Conservation (phyloP, 116 monocot species). For the Zostera marina region DNA sequence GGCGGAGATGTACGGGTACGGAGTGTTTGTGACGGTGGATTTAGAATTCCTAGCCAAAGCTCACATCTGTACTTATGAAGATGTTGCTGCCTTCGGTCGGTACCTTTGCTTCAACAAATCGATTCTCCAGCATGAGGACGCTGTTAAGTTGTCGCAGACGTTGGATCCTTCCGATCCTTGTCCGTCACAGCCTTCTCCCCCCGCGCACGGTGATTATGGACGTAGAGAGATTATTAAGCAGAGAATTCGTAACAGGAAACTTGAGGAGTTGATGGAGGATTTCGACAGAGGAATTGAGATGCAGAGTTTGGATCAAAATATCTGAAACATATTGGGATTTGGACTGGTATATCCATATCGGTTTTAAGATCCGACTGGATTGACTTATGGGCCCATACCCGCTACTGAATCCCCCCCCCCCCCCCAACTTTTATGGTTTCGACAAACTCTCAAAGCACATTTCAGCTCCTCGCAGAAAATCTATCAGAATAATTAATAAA, state of each 20-base stretch:
- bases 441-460: too few relatives aligned
- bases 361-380: too few relatives aligned
- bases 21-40: slow-evolving; percentile 73
- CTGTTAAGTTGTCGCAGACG: slow-evolving; percentile 36
- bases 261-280: slow-evolving; percentile 4
- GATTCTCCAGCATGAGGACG: slow-evolving; percentile 53
- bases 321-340: too few relatives aligned
- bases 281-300: neutral
- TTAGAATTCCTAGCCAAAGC: slow-evolving; percentile 46
- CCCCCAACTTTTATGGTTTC: too few relatives aligned
- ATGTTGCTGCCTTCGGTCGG: slow-evolving; percentile 49
- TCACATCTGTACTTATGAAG: slow-evolving; percentile 56
- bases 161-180: slow-evolving; percentile 3
- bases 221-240: neutral
- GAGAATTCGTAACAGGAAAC: slow-evolving; percentile 7
- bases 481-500: neutral
- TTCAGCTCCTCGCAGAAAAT: too few relatives aligned
- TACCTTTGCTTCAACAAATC: slow-evolving; percentile 73
- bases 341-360: too few relatives aligned
- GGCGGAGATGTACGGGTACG: slow-evolving; percentile 78
- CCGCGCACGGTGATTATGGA: neutral
- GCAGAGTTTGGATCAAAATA: neutral
- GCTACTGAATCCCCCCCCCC: too few relatives aligned
- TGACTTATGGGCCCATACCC: too few relatives aligned
- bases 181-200: neutral